Base-by-base conservation (phyloP, 148 eudicot genomes). In the Rhododendron williamsianum region DNA sequence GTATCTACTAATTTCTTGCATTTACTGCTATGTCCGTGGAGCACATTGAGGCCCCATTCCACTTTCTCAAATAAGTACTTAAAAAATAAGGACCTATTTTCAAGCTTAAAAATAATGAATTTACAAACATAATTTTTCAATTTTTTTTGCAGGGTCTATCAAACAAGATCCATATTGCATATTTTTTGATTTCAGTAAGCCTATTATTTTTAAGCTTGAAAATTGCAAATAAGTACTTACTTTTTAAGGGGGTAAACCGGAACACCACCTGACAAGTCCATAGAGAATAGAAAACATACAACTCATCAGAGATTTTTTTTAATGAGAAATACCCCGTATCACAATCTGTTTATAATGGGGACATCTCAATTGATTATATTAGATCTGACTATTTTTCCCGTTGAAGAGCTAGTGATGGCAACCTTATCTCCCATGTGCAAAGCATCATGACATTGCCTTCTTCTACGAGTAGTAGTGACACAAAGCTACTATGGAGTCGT, bases 391-490 rank as follows among this genome's bases (percentile, higher is more conserved):
- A 82, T 85, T 49, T 88, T 67, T 83, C 86, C 52, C 76, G 86
- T 74, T 90, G 88, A 84, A 83, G 91, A 63, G 87, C 87, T 78
- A 88, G 89, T 88, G 89, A 90, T 86, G 87, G 80, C 76, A 87
- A 86, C 72, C 79, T 85, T 81, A 69, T 76, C 82, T 88, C 90
- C 83, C 82, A 49, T 72, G 72, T 48, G 63, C 81, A 82, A 80
- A 90, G 89, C 51, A 30, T 25, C 74, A n/a, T 23, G 82, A 45
- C 73, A 63, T 77, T 87, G 27, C 52, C 90, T 33, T 76, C 91
- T 87, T 85, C 90, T 46, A 83, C 69, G 41, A 89, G 79, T 82
- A 51, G 56, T 30, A n/a, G 82, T 27, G 87, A 74, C 81, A 73
- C 69, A 81, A 58, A 82, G 45, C 87, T 86, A 33, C 54, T 51